Evolutionary conservation across 495 filamentous ascomycete species (phyloP), one percentile per base, ranked within the genome.

Genomic region (Aspergillus diversus): DNA sequence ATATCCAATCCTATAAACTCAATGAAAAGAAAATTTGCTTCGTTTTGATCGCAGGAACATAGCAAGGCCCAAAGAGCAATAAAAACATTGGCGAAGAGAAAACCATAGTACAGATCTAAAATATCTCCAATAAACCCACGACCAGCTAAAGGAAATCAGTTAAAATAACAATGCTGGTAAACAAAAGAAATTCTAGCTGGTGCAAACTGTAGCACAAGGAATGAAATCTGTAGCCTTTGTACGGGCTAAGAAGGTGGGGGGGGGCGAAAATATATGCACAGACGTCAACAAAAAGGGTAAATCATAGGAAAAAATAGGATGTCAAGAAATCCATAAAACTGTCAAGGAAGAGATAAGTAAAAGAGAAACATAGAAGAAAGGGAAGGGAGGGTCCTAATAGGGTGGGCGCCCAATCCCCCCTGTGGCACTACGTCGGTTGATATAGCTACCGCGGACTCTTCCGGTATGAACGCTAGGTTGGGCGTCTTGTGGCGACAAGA

Each of bases 371-470:
- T 21, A 43, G 52, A 43, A 49, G 31, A 54, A 37, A 52, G 43
- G 9, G 12, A 34, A 63, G 39, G 17, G 39, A 59, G 21, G 2
- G 21, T 27, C 55, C 68, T 66, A 81, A 61, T 81, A 81, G 3
- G 79, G 79, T 31, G 79, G 79, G 15, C 77, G 74, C 53, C 79
- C 78, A 46, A 81, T 71, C 11, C 68, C 68, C 37, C 68, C 72
- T n/a, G 65, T 75, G 42, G 65, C 63, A 47, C 66, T 67, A 21
- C 74, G 74, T 65, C 69, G 66, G 52, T 64, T 67, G 7, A 55
- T 48, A 48, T 61, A 63, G 59, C 52, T 62, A 52, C 69, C 61
- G 55, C 49, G 66, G 37, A 56, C 46, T 34, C 67, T 63, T 11
- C 56, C 47, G 33, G 48, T 15, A 32, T 27, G 37, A 48, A 33